Conservation (phyloP, 2,329 filamentous ascomycete species). For the Penicillium sp. region DNA sequence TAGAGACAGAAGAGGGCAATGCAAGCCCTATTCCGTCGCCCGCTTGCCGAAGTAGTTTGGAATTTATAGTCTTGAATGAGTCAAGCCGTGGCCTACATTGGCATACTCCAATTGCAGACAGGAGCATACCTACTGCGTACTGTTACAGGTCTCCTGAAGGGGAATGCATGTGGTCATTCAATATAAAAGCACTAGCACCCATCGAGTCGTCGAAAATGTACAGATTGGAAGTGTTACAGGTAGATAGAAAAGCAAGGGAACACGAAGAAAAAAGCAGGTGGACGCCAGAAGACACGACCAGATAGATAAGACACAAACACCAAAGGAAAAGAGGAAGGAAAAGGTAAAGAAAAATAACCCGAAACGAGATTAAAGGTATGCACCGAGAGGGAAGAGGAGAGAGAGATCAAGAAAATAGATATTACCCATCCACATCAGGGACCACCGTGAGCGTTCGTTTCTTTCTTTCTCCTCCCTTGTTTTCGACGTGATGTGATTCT, state of each 20-base stretch:
- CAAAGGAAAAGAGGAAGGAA: conserved; percentile 6
- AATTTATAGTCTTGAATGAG: background rate
- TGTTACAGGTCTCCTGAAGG: conserved; percentile 6
- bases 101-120: background rate
- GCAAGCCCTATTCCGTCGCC: background rate
- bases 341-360: conserved; percentile 8
- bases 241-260: conserved; percentile 15
- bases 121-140: too few species aligned
- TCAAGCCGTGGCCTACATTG: background rate
- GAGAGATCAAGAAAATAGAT: conserved; percentile 14
- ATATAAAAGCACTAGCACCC: conserved; percentile 24
- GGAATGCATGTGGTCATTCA: conserved; percentile 22
- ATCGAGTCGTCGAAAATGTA: conserved; percentile 33
- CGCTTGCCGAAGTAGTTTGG: background rate
- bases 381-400: conserved; percentile 21
- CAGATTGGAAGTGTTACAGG: conserved; percentile 29
- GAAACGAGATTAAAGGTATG: conserved; percentile 15
- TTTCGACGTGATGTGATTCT: conserved; percentile 19
- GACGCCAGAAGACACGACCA: conserved; percentile 17
- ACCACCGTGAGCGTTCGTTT: conserved; percentile 8
- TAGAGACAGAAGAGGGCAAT: background rate
- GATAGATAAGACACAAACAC: conserved; percentile 13
- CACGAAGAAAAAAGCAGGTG: conserved; percentile 10
- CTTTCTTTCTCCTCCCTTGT: conserved; percentile 14
- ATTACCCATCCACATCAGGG: conserved; percentile 13